Evolutionary conservation across 2,329 filamentous ascomycete genomes (phyloP).

Genomic region (Aotearoamyces nothofagi): DNA sequence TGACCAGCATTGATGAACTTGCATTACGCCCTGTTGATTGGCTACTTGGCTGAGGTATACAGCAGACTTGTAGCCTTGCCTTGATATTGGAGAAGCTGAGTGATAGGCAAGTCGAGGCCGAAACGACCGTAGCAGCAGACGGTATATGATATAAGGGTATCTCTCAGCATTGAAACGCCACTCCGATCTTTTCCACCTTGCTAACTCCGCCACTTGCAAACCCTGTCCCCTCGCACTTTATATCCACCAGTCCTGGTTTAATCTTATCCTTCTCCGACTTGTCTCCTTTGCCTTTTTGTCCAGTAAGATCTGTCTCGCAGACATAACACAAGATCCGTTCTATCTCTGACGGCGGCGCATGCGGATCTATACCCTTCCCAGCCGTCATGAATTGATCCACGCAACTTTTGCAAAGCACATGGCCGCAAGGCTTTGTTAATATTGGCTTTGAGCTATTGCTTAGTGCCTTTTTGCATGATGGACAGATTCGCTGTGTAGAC

Average conservation of each 20-base stretch:
- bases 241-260: conserved; percentile 58
- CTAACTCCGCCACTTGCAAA: conserved; percentile 81
- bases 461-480: conserved; percentile 70
- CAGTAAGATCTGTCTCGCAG: conserved; percentile 65
- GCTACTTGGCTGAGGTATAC: no score
- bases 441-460: conserved; percentile 72
- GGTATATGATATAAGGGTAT: no score
- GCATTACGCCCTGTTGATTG: no score
- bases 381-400: conserved; percentile 69
- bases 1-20: no score
- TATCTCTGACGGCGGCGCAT: conserved; percentile 32
- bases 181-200: conserved; percentile 61
- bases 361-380: conserved; percentile 37
- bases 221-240: conserved; percentile 78
- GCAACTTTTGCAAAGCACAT: conserved; percentile 79
- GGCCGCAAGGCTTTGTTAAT: conserved; percentile 76
- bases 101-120: no score
- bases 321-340: conserved; percentile 63
- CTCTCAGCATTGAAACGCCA: conserved; percentile 69
- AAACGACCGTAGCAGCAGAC: no score
- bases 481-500: conserved; percentile 48
- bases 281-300: conserved; percentile 24
- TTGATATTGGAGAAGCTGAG: no score
- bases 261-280: conserved; percentile 40
- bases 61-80: no score